Evolutionary conservation across 2,329 filamentous ascomycete species (phyloP).

Genomic region (Cordyceps farinosa): DNA sequence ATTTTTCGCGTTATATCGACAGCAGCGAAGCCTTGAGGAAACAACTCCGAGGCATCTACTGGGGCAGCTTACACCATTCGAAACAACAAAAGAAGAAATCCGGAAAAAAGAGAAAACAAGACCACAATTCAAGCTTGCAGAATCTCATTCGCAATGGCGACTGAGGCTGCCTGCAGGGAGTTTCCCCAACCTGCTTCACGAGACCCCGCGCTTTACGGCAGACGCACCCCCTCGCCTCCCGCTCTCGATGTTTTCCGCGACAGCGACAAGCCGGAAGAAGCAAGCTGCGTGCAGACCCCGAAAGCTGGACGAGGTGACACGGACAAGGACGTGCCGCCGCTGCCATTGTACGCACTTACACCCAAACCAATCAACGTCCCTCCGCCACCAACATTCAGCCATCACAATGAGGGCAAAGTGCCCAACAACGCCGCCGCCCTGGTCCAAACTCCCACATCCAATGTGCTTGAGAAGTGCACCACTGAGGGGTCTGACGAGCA

Average conservation of each 20-base stretch:
- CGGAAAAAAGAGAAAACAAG: background rate
- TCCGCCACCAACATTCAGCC: conserved; percentile 20
- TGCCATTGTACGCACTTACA: conserved; percentile 28
- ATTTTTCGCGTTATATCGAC: background rate
- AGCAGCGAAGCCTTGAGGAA: background rate
- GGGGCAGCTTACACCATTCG: background rate
- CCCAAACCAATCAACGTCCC: conserved; percentile 30
- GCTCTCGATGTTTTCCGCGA: conserved; percentile 30
- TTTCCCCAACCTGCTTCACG: conserved; percentile 26
- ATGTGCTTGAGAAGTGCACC: background rate
- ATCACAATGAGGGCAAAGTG: conserved; percentile 10
- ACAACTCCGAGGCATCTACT: background rate
- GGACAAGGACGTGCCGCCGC: conserved; percentile 24
- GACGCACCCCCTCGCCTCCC: conserved; percentile 31
- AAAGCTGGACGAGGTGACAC: conserved; percentile 19
- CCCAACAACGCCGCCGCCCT: background rate
- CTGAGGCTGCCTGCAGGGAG: conserved; percentile 21
- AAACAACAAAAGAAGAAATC: background rate
- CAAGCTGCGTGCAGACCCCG: conserved; percentile 26
- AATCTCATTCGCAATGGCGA: conserved; percentile 19
- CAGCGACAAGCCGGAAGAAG: conserved; percentile 13
- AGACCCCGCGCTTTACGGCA: conserved; percentile 33
- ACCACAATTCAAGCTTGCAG: background rate
- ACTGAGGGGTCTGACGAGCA: conserved; percentile 20
- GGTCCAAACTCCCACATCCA: background rate